Conservation (phyloP, 805 yeast genomes). For the Candida mattraensis region DNA sequence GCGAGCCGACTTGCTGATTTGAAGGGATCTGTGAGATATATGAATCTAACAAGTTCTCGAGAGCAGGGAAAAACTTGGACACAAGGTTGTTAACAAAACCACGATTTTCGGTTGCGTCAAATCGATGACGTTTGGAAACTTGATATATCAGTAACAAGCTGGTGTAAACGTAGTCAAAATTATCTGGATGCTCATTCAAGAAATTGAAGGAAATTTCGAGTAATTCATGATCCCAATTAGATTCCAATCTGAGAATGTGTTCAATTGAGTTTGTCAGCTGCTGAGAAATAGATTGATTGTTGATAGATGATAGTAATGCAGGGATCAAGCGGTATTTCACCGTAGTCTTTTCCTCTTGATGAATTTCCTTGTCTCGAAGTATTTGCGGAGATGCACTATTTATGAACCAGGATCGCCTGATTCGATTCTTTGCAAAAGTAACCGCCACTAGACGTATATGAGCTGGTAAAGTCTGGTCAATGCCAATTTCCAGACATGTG, state of each 20-base stretch:
- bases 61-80: slow-evolving; percentile 58
- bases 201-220: slow-evolving; percentile 45
- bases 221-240: slow-evolving; percentile 52
- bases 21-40: slow-evolving; percentile 30
- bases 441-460: slow-evolving; percentile 72
- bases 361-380: slow-evolving; percentile 28
- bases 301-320: slow-evolving; percentile 49
- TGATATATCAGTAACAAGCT: slow-evolving; percentile 73
- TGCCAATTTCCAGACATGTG: slow-evolving; percentile 42
- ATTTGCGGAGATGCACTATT: slow-evolving; percentile 25
- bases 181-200: slow-evolving; percentile 42
- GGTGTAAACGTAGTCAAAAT: slow-evolving; percentile 48
- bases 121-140: slow-evolving; percentile 67
- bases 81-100: slow-evolving; percentile 54
- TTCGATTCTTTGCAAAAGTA: slow-evolving; percentile 76
- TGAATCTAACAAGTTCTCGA: slow-evolving; percentile 58
- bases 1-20: slow-evolving; percentile 51
- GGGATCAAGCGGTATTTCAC: slow-evolving; percentile 63
- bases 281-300: slow-evolving; percentile 45
- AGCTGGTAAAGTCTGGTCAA: slow-evolving; percentile 39
- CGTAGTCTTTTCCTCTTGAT: slow-evolving; percentile 57
- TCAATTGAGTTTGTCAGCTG: slow-evolving; percentile 60
- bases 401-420: slow-evolving; percentile 61
- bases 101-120: slow-evolving; percentile 56
- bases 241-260: slow-evolving; percentile 48